These are phyloP conservation scores for Claviceps sp. DNA, from an alignment of 2,329 filamentous ascomycete genomes.

Conservation along the genomic window DNA sequence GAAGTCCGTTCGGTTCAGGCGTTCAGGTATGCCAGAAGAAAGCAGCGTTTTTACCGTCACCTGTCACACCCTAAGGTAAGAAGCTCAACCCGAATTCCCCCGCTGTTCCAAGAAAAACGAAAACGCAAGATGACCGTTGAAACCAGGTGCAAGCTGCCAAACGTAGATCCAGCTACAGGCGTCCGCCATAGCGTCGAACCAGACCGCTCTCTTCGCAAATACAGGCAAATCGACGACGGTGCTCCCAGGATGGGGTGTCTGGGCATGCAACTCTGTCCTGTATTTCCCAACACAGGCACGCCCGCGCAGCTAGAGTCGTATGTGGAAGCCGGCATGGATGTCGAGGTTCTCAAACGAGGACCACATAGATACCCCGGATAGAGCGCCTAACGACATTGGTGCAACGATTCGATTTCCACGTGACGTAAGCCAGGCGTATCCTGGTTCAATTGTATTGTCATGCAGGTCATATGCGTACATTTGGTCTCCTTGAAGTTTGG, in stretches of 20 bases:
- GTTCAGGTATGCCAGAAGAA: conserved; percentile 14
- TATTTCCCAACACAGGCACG: conserved; percentile 24
- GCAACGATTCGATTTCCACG: not conserved
- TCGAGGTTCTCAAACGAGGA: conserved; percentile 35
- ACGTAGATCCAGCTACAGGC: conserved; percentile 52
- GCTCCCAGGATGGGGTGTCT: conserved; percentile 43
- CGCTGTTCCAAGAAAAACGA: not conserved
- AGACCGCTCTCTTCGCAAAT: conserved; percentile 42
- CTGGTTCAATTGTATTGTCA: not conserved
- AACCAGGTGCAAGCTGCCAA: conserved; percentile 53
- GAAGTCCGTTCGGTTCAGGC: conserved; percentile 46
- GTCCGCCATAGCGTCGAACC: conserved; percentile 41
- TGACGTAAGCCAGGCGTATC: not conserved
- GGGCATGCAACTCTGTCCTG: conserved; percentile 53
- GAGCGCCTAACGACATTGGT: conserved; percentile 1
- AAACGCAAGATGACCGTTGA: not conserved
- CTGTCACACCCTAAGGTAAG: conserved; percentile 52
- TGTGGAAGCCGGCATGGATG: conserved; percentile 42
- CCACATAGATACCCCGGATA: conserved; percentile 26
- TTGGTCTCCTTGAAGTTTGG: not conserved
- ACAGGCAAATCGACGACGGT: conserved; percentile 47
- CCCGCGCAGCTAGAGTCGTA: conserved; percentile 25
- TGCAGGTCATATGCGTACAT: not conserved
- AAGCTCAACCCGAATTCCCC: not conserved
- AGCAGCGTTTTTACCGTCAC: conserved; percentile 36